Base-by-base conservation (phyloP, 768 basidiomycete genomes). In the Filobasidium wieringae region DNA sequence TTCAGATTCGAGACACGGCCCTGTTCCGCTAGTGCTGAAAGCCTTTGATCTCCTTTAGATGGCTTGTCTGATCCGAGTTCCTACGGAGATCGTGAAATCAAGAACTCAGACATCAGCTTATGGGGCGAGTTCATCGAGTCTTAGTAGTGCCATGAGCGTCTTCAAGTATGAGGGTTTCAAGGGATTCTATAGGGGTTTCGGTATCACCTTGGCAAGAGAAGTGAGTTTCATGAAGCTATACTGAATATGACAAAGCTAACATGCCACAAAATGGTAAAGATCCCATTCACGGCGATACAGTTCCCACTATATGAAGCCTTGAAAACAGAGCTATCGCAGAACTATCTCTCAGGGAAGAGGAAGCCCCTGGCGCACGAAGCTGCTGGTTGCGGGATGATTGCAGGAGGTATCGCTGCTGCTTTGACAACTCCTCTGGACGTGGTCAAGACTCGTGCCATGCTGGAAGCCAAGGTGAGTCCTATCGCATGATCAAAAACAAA, bases 71-170 rank as follows among this genome's bases (percentile, higher is more conserved):
- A 81, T 97, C 51, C 86, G 92, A 49, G 92, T 97, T 2, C 92
- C 92, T 0, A 95, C 92, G 0, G 93, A 96, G 72, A 86, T 97
- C 30, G 85, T 96, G 75, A 97, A 97, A 72, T 92, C 88, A 9
- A 81, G 92, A 2, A 84, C 82, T 58, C 93, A 96, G 70, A 90
- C 90, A 0, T 84, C 85, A 17, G 81, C 80, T 9, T 91, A 92
- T 65, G 82, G 82, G 7, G 39, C 36, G 30, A 51, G 50, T 19
- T 60, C 65, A 1, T 68, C 65, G 8, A 66, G 67, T 57, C 64
- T 72, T 43, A 58, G 66, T 53, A 73, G 68, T 19, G 72, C 66
- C 22, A 66, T 70, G 49, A 63, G 57, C 24, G 75, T 76, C 8
- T 66, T 76, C 57, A 70, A 75, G 8, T 79, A 78, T 15, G 82